Percentiles rank a stretch among this genome's conserved stretches.
phyloP scores from a whole-genome alignment of 345 rosid genomes.

The Melaleuca alternifolia region DNA sequence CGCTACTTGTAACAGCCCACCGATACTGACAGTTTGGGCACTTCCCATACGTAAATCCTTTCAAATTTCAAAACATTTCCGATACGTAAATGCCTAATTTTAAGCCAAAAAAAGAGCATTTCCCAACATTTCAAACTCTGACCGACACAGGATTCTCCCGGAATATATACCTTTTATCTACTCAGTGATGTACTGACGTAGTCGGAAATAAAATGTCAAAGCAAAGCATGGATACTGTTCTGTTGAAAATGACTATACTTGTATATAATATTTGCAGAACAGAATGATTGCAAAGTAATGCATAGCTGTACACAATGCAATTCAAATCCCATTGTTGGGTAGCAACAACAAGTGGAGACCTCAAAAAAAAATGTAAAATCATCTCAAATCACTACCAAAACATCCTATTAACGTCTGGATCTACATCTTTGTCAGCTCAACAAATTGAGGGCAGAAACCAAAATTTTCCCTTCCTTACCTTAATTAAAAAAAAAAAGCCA shows the following conservation, averaged over 20 bases:
- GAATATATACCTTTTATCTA: neutral
- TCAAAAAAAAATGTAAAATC: neutral
- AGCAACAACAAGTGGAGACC: neutral
- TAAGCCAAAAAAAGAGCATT: neutral
- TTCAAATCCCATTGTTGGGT: neutral
- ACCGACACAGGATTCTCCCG: neutral
- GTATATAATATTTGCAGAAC: neutral
- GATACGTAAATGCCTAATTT: neutral
- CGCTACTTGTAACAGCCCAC: constrained; percentile 92
- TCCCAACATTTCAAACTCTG: too few relatives aligned
- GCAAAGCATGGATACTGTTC: neutral
- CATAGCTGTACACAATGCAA: neutral
- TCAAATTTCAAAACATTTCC: too few relatives aligned
- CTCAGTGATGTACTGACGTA: neutral
- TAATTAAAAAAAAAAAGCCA: neutral
- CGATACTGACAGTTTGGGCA: constrained; percentile 73
- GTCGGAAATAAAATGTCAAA: neutral
- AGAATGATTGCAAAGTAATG: neutral
- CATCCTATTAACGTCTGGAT: neutral
- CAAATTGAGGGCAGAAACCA: neutral
- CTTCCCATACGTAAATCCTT: constrained; percentile 11
- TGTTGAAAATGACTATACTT: neutral
- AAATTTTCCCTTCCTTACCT: neutral
- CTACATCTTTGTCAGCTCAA: neutral
- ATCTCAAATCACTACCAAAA: neutral